Conservation (phyloP, 768 basidiomycete genomes). For the Suillus hirtellus region DNA sequence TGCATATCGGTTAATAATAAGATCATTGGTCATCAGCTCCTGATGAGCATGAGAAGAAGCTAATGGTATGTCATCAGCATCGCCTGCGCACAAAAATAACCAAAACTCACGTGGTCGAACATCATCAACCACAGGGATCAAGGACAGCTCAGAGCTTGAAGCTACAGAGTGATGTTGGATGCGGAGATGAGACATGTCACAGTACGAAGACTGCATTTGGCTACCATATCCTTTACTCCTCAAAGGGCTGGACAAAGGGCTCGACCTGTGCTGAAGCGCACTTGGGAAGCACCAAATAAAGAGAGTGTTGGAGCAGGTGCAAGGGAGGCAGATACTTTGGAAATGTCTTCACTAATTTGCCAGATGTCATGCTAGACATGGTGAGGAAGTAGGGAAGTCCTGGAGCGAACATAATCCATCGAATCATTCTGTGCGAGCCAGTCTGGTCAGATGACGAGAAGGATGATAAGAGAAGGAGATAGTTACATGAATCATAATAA, state of each 20-base stretch:
- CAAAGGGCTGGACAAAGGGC: slow-evolving; percentile 47
- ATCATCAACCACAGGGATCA: slow-evolving; percentile 57
- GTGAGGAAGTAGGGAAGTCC: slow-evolving; percentile 18
- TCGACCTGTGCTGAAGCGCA: slow-evolving; percentile 39
- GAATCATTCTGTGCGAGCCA: too few relatives aligned
- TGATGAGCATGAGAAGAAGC: slow-evolving; percentile 44
- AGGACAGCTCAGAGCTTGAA: slow-evolving; percentile 82
- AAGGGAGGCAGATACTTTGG: slow-evolving; percentile 14
- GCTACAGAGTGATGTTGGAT: slow-evolving; percentile 72
- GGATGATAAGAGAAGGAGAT: too few relatives aligned
- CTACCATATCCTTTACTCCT: slow-evolving; percentile 41
- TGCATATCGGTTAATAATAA: slow-evolving; percentile 45
- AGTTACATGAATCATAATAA: too few relatives aligned
- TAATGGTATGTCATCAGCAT: slow-evolving; percentile 10
- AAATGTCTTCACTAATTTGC: slow-evolving; percentile 12
- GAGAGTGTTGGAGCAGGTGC: not conserved
- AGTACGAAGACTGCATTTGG: slow-evolving; percentile 39
- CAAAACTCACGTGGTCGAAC: slow-evolving; percentile 45
- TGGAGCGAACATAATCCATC: slow-evolving; percentile 17
- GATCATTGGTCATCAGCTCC: slow-evolving; percentile 56
- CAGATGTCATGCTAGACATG: slow-evolving; percentile 20
- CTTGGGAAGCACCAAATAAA: not conserved
- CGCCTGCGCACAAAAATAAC: slow-evolving; percentile 20
- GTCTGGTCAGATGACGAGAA: too few relatives aligned
- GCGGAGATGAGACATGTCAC: slow-evolving; percentile 48